Evolutionary conservation across 2,329 filamentous ascomycete species (phyloP), one percentile per base, ranked within the genome.

Genomic region (Monilinia aucupariae): DNA sequence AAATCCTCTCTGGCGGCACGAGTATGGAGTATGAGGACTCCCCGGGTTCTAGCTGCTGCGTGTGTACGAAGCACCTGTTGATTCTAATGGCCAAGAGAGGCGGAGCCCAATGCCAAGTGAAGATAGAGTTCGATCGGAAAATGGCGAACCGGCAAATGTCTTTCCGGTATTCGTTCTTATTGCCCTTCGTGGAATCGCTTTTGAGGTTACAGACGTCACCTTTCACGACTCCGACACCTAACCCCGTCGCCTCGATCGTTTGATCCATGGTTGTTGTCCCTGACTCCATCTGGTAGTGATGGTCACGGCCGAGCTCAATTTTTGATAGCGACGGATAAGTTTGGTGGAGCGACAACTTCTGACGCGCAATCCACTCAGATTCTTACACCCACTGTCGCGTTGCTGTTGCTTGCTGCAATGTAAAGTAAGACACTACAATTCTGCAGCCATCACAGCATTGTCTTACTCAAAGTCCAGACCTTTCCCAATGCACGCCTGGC

Each of bases 41-140:
- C 6, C 15, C n/a, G 49, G 59, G 22, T 54, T 39, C 15, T 25
- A 4, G 17, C 27, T 54, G 25, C 10, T 34, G 20, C 30, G 34
- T 45, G n/a, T 53, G 27, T 61, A 25, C 12, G 13, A n/a, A n/a
- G n/a, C n/a, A n/a, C n/a, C n/a, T 25, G 5, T 25, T 54, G 39
- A 27, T 41, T 7, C 10, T 6, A 61, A 39, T 61, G 39, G 59
- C 59, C 59, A 61, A 61, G 59, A 45, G 59, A 45, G 59, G 59
- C 59, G 59, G 34, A 61, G 59, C n/a, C 9, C 9, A 45, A 25
- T 37, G 49, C 59, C 59, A 61, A 61, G 59, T 55, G 59, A 55
- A 61, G n/a, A 60, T 47, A 61, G 41, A 45, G 39, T 55, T 61
- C 39, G 3, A 39, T n/a, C n/a, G n/a, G n/a, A n/a, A n/a, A n/a